These are phyloP conservation scores for Amauroascus verrucosus DNA, from an alignment of 2,329 filamentous ascomycete species.

Conservation along the genomic window DNA sequence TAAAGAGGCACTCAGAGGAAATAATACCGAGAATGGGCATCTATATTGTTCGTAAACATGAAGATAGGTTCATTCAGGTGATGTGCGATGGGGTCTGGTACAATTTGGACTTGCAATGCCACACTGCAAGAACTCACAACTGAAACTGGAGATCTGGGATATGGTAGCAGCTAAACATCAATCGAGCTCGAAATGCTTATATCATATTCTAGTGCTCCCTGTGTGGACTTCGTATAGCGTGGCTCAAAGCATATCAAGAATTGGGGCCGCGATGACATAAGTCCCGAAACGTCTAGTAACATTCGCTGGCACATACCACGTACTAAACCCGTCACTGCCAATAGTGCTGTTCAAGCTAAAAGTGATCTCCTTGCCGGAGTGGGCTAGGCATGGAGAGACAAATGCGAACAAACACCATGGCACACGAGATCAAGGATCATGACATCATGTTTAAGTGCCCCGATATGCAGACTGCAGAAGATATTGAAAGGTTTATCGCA, in stretches of 20 bases:
- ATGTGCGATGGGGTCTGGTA: neutral
- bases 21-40: neutral
- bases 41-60: neutral
- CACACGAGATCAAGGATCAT: conserved; percentile 3
- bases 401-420: neutral
- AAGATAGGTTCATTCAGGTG: neutral
- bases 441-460: neutral
- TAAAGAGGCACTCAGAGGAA: neutral
- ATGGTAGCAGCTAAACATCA: neutral
- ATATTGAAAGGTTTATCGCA: neutral
- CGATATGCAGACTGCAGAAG: neutral
- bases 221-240: neutral
- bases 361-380: neutral
- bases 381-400: neutral
- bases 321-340: neutral
- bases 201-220: neutral
- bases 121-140: neutral
- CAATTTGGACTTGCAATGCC: neutral
- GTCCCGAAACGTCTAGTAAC: neutral
- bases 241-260: neutral
- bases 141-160: neutral
- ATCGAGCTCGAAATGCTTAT: neutral
- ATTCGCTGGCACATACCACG: neutral
- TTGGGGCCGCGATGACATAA: conserved; percentile 6
- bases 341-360: neutral